These are phyloP conservation scores for Eucalyptus albens DNA, from an alignment of 345 rosid species.

Conservation along the genomic window DNA sequence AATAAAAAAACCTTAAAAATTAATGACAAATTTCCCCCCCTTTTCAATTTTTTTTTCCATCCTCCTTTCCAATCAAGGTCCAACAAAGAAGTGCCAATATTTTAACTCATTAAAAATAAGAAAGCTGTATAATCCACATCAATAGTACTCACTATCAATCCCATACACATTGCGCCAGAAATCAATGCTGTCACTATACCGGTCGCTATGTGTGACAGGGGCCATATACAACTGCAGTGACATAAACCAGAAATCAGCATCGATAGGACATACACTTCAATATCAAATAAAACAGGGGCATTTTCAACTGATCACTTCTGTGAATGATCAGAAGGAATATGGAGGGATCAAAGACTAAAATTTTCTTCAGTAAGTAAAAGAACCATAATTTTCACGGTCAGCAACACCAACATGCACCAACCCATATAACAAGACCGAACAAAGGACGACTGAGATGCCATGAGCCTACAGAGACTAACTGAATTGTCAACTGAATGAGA, in stretches of 20 bases:
- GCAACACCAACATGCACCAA: not conserved
- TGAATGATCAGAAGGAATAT: not conserved
- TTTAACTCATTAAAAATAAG: not conserved
- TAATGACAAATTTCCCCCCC: not conserved
- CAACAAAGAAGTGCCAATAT: not conserved
- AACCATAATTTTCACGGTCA: not conserved
- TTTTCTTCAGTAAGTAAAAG: not conserved
- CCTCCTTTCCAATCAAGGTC: not conserved
- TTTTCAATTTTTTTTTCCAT: not conserved
- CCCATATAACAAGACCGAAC: not conserved
- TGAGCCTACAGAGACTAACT: not conserved
- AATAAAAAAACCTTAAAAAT: not conserved
- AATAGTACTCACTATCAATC: constrained; percentile 75
- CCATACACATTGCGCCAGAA: constrained; percentile 99
- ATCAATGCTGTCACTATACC: constrained; percentile 86
- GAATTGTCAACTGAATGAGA: not conserved
- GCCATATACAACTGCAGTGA: constrained; percentile 81
- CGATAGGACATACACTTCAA: not conserved
- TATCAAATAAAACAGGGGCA: not conserved
- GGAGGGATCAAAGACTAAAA: not conserved
- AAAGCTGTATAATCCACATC: not conserved
- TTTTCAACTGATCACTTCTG: not conserved
- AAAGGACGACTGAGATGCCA: not conserved
- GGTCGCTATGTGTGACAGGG: constrained; percentile 85
- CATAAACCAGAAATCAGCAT: not conserved